Conservation (phyloP, 2,329 filamentous ascomycete species). For the Fusarium devonianum region DNA sequence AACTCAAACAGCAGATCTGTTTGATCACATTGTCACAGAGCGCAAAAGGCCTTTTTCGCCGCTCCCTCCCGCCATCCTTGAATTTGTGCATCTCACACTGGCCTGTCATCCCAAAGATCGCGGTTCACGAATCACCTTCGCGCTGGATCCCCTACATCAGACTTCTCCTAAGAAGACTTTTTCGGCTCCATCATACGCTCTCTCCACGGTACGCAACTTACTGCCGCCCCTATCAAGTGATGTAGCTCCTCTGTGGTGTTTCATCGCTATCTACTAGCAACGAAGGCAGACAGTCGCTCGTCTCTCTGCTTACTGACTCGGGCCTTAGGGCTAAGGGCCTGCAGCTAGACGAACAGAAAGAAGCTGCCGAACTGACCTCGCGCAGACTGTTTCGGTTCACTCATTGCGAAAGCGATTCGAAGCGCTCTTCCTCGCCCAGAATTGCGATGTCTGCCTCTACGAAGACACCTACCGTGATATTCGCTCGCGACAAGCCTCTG, state of each 20-base stretch:
- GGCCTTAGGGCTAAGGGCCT: not conserved
- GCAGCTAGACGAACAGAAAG: no score
- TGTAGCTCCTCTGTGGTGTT: not conserved
- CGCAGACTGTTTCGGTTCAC: no score
- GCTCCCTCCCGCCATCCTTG: no score
- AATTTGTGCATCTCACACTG: not conserved
- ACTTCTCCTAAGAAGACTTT: not conserved
- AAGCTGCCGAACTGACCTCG: no score
- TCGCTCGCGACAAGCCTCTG: slow-evolving; percentile 29
- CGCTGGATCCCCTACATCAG: not conserved
- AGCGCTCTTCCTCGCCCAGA: not conserved
- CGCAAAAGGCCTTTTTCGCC: no score
- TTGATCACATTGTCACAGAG: no score
- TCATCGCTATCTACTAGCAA: no score
- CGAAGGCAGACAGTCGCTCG: no score
- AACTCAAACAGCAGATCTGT: not conserved
- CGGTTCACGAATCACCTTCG: not conserved
- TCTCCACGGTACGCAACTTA: not conserved
- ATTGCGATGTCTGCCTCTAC: slow-evolving; percentile 23
- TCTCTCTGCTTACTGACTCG: not conserved
- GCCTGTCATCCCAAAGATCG: not conserved
- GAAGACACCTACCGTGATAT: slow-evolving; percentile 27
- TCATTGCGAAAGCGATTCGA: no score
- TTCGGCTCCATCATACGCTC: not conserved
- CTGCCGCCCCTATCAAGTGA: not conserved